Evolutionary conservation across 2,329 filamentous ascomycete genomes (phyloP).

Genomic region (Colletotrichum viniferum): DNA sequence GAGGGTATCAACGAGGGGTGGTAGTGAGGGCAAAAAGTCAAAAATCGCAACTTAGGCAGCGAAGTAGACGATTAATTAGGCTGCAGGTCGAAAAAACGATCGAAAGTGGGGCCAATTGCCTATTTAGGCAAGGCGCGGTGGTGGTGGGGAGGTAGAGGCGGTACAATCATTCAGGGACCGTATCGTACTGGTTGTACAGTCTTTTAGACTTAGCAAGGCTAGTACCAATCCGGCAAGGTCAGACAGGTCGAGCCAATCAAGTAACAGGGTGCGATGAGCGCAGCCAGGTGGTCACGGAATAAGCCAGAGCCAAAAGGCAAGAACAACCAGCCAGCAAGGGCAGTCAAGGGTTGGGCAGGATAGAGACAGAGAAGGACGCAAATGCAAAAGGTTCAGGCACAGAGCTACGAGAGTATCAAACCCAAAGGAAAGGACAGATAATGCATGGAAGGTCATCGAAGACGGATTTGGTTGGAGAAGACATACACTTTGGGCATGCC

Average conservation of each 20-base stretch:
- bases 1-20: too few relatives aligned
- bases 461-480: background rate
- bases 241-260: background rate
- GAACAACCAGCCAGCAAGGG: background rate
- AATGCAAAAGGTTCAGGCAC: background rate
- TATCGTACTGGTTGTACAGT: constrained; percentile 9
- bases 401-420: background rate
- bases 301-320: background rate
- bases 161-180: too few relatives aligned
- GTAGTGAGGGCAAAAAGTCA: too few relatives aligned
- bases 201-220: constrained; percentile 4
- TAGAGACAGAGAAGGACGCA: background rate
- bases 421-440: background rate
- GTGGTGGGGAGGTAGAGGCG: too few relatives aligned
- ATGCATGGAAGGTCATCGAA: constrained; percentile 7
- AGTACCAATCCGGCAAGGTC: background rate
- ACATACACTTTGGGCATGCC: background rate
- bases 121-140: too few relatives aligned
- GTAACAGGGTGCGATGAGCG: background rate
- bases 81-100: too few relatives aligned
- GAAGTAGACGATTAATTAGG: too few relatives aligned
- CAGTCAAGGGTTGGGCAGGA: background rate
- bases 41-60: too few relatives aligned
- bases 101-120: too few relatives aligned
- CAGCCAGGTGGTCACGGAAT: constrained; percentile 12